Base-by-base conservation (phyloP, 345 rosid species). In the Citropsis articulata region DNA sequence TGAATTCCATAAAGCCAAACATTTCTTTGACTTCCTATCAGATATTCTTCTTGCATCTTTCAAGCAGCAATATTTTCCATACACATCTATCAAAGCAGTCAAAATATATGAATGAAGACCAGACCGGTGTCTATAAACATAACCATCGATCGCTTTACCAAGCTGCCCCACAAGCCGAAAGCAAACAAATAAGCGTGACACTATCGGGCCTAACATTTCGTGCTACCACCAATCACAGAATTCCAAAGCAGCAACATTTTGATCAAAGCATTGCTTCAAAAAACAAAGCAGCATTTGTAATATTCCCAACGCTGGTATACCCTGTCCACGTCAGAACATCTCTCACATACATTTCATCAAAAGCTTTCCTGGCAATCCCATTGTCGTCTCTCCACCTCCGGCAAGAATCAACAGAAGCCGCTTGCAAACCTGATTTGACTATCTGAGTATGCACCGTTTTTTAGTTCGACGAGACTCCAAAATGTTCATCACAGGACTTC, bases 41-140 rank as follows among this genome's bases (percentile, higher is more conserved):
- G 9, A 36, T 73, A 91, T 83, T 61, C 38, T 77, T 75, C 82
- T 84, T 65, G 94, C 93, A 77, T 85, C 38, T 70, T 73, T 84
- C 80, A 94, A 86, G 80, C 86, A 85, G 9, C 94, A 95, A 66
- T 94, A 94, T 85, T 94, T 94, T 16, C 97, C 98, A 81, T 94
- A 94, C 91, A 91, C 84, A 73, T 91, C 97, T 4, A 91, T 81
- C 69, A 94, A 74, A 30, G 93, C 87, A 77, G 92, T 91, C 16
- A 77, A 83, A 72, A 91, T 77, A 69, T 90, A 94, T 16, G 45
- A 36, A 80, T 90, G 88, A 8, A 78, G 83, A 78, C 65, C 78
- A 22, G 89, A 68, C 61, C 76, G 67, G 9, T 75, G 74, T 78
- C 93, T 87, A 75, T 83, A 91, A 45, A 83, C 86, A 40, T 80